These are phyloP conservation scores for Scopulariopsis brevicaulis DNA, from an alignment of 2,329 filamentous ascomycete species.

Conservation along the genomic window DNA sequence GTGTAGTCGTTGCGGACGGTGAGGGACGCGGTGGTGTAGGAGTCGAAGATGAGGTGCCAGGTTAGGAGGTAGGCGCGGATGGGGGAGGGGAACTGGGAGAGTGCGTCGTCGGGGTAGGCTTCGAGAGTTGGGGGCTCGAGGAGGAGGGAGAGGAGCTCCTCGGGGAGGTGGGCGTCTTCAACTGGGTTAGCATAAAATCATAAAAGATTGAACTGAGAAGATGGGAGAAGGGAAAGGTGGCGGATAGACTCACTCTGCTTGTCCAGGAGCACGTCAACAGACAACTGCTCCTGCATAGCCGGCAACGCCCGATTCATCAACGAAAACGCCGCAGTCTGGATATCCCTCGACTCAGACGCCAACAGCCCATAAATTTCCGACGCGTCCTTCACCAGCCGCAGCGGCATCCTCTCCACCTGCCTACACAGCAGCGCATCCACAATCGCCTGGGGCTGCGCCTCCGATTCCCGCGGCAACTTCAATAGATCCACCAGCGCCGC, in stretches of 20 bases:
- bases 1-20: slow-evolving; percentile 76
- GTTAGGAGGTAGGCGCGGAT: slow-evolving; percentile 75
- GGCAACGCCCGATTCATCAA: slow-evolving; percentile 75
- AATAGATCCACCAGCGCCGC: slow-evolving; percentile 52
- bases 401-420: slow-evolving; percentile 52
- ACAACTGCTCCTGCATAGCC: slow-evolving; percentile 65
- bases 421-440: slow-evolving; percentile 66
- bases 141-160: slow-evolving; percentile 75
- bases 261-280: slow-evolving; percentile 63
- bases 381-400: slow-evolving; percentile 49
- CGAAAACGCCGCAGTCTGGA: slow-evolving; percentile 73
- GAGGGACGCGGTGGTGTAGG: slow-evolving; percentile 66
- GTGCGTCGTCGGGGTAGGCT: slow-evolving; percentile 51
- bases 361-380: slow-evolving; percentile 65
- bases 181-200: slow-evolving; percentile 5
- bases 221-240: background rate
- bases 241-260: slow-evolving; percentile 37
- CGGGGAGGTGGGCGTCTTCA: slow-evolving; percentile 57
- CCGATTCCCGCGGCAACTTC: slow-evolving; percentile 31
- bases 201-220: background rate
- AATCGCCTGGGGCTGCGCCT: slow-evolving; percentile 58
- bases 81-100: slow-evolving; percentile 56
- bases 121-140: slow-evolving; percentile 65
- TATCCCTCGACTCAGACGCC: slow-evolving; percentile 59
- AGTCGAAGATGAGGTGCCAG: slow-evolving; percentile 85